phyloP scores from a whole-genome alignment of 139 green algal genomes.

The Chlorella vulgaris region DNA sequence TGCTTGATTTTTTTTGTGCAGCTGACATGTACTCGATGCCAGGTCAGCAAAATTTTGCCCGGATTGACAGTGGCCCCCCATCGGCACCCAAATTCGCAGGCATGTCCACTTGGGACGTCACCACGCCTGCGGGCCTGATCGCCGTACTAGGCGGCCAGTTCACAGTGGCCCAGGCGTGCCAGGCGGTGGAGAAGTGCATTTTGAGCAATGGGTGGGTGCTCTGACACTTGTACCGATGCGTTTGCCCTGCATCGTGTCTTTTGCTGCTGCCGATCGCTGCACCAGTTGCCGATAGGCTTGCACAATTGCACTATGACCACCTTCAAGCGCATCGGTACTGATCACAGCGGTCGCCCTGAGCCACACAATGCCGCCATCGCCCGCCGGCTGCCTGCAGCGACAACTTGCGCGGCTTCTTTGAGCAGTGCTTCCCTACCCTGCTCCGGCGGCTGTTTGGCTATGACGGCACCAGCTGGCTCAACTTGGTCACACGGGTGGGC shows the following conservation, averaged over 20 bases:
- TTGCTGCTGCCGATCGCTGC: too few relatives aligned
- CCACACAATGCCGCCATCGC: neutral
- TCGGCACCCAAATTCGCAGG: neutral
- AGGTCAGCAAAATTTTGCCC: neutral
- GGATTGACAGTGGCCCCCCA: too few relatives aligned
- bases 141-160: conserved; percentile 27
- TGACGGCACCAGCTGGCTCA: conserved; percentile 76
- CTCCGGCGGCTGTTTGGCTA: conserved; percentile 83
- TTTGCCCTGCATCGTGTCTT: too few relatives aligned
- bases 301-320: too few relatives aligned
- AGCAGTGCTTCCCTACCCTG: conserved; percentile 77
- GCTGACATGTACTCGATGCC: neutral
- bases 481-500: conserved; percentile 59
- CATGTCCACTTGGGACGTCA: conserved; percentile 28
- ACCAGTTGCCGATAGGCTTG: too few relatives aligned
- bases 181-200: conserved; percentile 72
- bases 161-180: conserved; percentile 55
- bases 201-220: conserved; percentile 57
- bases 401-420: conserved; percentile 84
- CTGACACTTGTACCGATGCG: neutral
- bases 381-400: conserved; percentile 56
- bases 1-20: neutral
- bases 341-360: too few relatives aligned
- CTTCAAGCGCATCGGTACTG: too few relatives aligned
- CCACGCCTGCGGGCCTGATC: conserved; percentile 30